Evolutionary conservation across 148 eudicot species (phyloP).

Genomic region (Vaccinium corymbosum): DNA sequence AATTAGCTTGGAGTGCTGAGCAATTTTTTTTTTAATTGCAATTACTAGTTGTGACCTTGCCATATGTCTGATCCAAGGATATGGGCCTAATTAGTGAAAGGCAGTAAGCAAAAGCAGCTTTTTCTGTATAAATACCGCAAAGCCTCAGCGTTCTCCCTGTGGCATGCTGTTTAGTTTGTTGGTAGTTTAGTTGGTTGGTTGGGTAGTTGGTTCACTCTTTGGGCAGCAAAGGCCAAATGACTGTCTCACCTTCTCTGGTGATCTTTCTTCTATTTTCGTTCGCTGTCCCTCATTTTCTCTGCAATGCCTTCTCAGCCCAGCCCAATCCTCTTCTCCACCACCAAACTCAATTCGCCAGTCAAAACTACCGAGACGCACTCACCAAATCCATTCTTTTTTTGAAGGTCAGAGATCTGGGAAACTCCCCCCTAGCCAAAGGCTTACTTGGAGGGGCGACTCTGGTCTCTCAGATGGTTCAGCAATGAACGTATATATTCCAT

Average conservation of each 20-base stretch:
- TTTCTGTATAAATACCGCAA: constrained; percentile 25
- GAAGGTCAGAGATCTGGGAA: constrained; percentile 94
- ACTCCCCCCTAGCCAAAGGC: constrained; percentile 74
- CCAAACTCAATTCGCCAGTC: constrained; percentile 41
- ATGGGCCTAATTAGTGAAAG: background rate
- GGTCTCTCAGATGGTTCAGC: constrained; percentile 85
- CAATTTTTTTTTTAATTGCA: background rate
- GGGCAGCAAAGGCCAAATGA: constrained; percentile 28
- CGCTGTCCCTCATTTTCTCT: constrained; percentile 16
- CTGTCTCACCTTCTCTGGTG: constrained; percentile 24
- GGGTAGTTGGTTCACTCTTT: background rate
- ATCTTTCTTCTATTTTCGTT: constrained; percentile 29
- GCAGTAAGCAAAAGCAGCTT: background rate
- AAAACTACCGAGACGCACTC: constrained; percentile 86
- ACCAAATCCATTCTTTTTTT: constrained; percentile 75
- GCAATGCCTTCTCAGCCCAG: constrained; percentile 36
- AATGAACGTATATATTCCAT: constrained; percentile 20
- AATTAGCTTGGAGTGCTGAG: background rate
- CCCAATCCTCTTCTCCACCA: constrained; percentile 17
- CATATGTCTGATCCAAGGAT: background rate
- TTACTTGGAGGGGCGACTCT: constrained; percentile 80
- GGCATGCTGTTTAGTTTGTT: constrained; percentile 1
- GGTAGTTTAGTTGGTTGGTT: constrained; percentile 24
- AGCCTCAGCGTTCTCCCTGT: constrained; percentile 8
- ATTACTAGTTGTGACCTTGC: background rate